Evolutionary conservation across 2,329 filamentous ascomycete genomes (phyloP).

Genomic region (Samsoniella hepiali): DNA sequence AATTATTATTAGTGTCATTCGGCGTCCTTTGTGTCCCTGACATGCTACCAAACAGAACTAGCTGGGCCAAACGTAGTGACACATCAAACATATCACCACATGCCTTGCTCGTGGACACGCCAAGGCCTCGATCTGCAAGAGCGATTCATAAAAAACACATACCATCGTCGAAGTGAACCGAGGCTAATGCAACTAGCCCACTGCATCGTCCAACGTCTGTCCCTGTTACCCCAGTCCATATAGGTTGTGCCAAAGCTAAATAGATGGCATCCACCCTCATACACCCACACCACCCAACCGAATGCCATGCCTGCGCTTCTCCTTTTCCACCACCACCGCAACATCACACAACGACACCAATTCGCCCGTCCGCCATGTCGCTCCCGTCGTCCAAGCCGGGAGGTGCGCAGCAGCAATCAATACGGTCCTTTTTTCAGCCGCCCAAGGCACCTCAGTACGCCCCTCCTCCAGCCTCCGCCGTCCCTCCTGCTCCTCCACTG

Average conservation of each 20-base stretch:
- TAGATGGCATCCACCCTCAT: constrained; percentile 1
- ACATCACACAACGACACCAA: not conserved
- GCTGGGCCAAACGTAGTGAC: too few relatives aligned
- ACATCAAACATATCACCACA: too few relatives aligned
- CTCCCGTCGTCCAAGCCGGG: constrained; percentile 35
- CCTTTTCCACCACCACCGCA: not conserved
- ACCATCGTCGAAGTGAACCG: too few relatives aligned
- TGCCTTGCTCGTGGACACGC: too few relatives aligned
- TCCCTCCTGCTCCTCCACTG: constrained; percentile 22
- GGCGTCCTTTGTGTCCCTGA: too few relatives aligned
- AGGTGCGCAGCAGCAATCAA: constrained; percentile 47
- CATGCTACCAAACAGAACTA: too few relatives aligned
- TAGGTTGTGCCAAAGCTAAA: not conserved
- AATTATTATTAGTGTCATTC: too few relatives aligned
- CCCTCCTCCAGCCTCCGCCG: constrained; percentile 31
- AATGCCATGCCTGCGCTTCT: not conserved
- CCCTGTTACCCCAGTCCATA: constrained; percentile 3
- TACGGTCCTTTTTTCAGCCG: constrained; percentile 60
- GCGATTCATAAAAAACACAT: too few relatives aligned
- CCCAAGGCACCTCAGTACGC: constrained; percentile 41
- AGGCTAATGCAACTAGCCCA: not conserved
- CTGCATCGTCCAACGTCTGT: not conserved
- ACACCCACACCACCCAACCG: not conserved
- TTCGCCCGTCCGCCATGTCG: constrained; percentile 33
- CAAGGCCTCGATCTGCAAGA: too few relatives aligned